Evolutionary conservation across 2,329 filamentous ascomycete species (phyloP), one percentile per base, ranked within the genome.

Genomic region (Cercospora berteroae): DNA sequence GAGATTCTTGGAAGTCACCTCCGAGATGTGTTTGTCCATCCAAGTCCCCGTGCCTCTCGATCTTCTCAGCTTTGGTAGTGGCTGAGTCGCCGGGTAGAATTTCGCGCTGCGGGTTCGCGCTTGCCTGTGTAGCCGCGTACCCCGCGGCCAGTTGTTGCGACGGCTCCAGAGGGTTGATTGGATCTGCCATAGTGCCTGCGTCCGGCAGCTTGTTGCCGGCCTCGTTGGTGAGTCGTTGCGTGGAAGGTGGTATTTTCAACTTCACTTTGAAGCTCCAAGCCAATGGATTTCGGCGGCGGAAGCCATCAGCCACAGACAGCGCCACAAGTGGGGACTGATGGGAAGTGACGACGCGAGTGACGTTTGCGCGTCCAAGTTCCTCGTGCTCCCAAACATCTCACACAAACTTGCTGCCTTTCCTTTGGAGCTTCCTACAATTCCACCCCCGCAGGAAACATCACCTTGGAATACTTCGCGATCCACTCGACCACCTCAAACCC

Each of bases 51-150:
- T 78, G 75, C 31, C 78, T 71, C 69, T 80, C 77, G 56, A 79
- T 69, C 67, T 81, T 81, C 64, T 81, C 79, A 20, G 79, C 79
- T 65, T 77, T 78, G n/a, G 79, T 80, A 12, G 74, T 75, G 7
- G 78, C 75, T 7, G 79, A 80, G 64, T 81, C 78, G 44, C 76
- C 75, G 36, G 75, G 73, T 33, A 78, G 67, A 20, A 77, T 74
- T 36, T 78, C 74, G 55, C 72, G 70, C 61, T 78, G 77, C 33
- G 78, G 76, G 68, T 80, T 74, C n/a, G 70, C 73, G 29, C 66
- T 69, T 13, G 70, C 73, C 27, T 70, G 69, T 63, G 71, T 65
- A 16, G 73, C 70, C 16, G 70, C 63, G 5, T 66, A 65, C 5
- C 48, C 57, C 25, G 67, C 70, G 58, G 73, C 67, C n/a, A 77